These are phyloP conservation scores for Kodamaea kaohsiungensis DNA, from an alignment of 805 yeast genomes.

Conservation along the genomic window DNA sequence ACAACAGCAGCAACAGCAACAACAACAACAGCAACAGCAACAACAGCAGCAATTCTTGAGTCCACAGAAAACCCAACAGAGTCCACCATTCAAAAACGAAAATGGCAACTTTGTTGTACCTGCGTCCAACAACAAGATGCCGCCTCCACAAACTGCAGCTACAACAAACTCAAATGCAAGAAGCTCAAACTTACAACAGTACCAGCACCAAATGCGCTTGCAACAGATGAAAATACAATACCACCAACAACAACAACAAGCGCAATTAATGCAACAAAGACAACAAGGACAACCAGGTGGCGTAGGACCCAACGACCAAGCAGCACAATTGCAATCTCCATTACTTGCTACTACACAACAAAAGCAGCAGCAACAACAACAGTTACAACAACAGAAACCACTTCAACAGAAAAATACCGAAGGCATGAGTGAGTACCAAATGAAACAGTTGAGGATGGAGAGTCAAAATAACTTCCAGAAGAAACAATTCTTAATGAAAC, in stretches of 20 bases:
- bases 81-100: slow-evolving; percentile 6
- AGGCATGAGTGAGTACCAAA: slow-evolving; percentile 22
- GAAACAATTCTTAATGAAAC: slow-evolving; percentile 18
- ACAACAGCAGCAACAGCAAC: slow-evolving; percentile 7
- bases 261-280: slow-evolving; percentile 2
- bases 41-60: slow-evolving; percentile 4
- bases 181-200: slow-evolving; percentile 12
- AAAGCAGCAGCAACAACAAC: slow-evolving; percentile 6
- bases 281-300: slow-evolving; percentile 3
- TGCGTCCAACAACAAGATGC: slow-evolving; percentile 11
- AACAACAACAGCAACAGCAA: neutral
- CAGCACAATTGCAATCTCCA: slow-evolving; percentile 8
- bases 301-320: neutral
- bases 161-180: slow-evolving; percentile 4
- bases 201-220: slow-evolving; percentile 17
- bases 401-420: neutral
- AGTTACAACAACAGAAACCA: slow-evolving; percentile 5
- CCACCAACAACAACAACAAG: slow-evolving; percentile 12
- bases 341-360: slow-evolving; percentile 6
- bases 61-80: slow-evolving; percentile 1
- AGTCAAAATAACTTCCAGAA: slow-evolving; percentile 17
- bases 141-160: slow-evolving; percentile 11
- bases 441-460: slow-evolving; percentile 17
- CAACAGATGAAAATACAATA: slow-evolving; percentile 19
- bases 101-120: slow-evolving; percentile 11